A percentile compares a stretch with the other conserved stretches of the same genome.
Conservation (phyloP, 441 rosid genomes). For the Biscutella auriculata region DNA sequence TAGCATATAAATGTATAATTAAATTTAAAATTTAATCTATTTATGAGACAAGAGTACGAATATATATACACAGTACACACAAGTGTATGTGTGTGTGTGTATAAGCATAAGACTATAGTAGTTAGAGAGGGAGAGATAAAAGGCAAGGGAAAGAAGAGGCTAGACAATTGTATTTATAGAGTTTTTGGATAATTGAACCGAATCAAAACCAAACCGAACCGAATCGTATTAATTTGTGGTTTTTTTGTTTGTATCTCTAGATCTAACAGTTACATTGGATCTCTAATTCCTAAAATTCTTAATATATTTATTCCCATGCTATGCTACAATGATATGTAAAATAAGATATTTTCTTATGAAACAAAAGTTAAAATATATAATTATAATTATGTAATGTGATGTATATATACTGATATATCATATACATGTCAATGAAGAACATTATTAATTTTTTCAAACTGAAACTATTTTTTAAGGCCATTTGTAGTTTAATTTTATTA, state of each 20-base stretch:
- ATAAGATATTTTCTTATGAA: too few species aligned
- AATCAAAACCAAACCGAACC: neutral
- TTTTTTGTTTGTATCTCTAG: neutral
- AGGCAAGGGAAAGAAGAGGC: conserved; percentile 6
- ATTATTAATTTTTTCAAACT: too few species aligned
- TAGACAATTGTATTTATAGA: conserved; percentile 12
- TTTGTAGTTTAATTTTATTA: too few species aligned
- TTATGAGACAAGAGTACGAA: neutral
- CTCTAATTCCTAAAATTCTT: neutral
- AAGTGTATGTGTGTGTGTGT: neutral
- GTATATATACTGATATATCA: too few species aligned
- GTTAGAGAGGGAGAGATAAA: conserved; percentile 4
- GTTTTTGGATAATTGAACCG: neutral
- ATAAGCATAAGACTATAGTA: conserved; percentile 1
- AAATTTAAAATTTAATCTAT: neutral
- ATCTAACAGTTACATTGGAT: neutral
- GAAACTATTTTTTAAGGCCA: too few species aligned
- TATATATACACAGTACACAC: too few species aligned
- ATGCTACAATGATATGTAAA: too few species aligned
- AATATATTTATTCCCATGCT: too few species aligned
- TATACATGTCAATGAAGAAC: too few species aligned
- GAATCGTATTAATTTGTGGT: neutral
- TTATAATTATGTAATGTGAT: too few species aligned
- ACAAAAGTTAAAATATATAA: too few species aligned
- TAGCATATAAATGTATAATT: too few species aligned